Base-by-base conservation (phyloP, 805 yeast genomes). In the Candida hispaniensis region DNA sequence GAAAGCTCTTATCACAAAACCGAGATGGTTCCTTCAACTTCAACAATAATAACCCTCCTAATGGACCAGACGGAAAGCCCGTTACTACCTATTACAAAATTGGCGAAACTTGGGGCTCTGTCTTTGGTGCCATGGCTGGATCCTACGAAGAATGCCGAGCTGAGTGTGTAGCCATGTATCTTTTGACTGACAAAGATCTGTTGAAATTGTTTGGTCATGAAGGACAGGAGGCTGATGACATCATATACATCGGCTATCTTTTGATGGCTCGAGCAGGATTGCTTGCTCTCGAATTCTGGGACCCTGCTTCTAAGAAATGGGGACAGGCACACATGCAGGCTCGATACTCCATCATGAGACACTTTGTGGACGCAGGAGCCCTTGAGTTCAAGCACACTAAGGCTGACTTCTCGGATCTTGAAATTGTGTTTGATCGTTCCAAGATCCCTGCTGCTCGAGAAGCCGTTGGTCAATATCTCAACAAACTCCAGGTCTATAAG, bases 271-370 rank as follows among this genome's bases (percentile, higher is more conserved):
- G 94, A 47, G 94, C 94, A 5, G 95, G 94, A 40, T 61, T 83
- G 32, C 50, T 79, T 20, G 88, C 80, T 6, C 65, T 83, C 51
- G 93, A 83, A 55, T 80, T 68, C 54, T 83, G 93, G 83, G 93
- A 83, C 55, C 94, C 94, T 23, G 58, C 58, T 27, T 67, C 81
- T 17, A 61, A 64, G 41, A 82, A 81, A 58, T 83, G 94, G 94
- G 94, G 94, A 18, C 95, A 83, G 60, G 75, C 95, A 9, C 95
- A 83, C 55, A 81, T 82, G 83, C 93, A 82, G 60, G 94, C 94
- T 3, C 67, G 95, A 56, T 83, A 69, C 58, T 81, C 91, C 18
- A 82, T 83, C 46, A 66, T 80, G 67, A 80, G 79, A 60, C 68
- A 76, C 9, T 74, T 80, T 52, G 58, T 79, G 48, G 66, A 73